Evolutionary conservation across 2,329 filamentous ascomycete genomes (phyloP).

Genomic region (Fusarium sororula): DNA sequence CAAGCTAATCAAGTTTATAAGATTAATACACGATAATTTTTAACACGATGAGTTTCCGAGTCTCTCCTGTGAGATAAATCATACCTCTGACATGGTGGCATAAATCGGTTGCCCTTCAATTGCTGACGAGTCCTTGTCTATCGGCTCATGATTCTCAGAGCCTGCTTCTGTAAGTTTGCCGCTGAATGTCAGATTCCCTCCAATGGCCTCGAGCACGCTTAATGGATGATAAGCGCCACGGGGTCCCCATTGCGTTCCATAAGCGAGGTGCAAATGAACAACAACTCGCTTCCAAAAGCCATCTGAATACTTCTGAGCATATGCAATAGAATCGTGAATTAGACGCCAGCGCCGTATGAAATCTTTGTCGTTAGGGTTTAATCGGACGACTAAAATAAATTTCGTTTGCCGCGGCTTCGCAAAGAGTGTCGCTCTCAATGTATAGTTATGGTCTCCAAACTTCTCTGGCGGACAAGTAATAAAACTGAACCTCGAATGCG

Average conservation of each 20-base stretch:
- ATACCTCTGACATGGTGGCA: background rate
- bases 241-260: fast-evolving
- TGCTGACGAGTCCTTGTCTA: fast-evolving
- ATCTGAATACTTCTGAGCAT: fast-evolving
- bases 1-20: too few relatives aligned
- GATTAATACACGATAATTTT: too few relatives aligned
- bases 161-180: fast-evolving
- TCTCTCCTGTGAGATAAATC: fast-evolving
- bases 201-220: background rate
- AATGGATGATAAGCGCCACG: background rate
- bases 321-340: background rate
- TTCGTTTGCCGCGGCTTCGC: background rate
- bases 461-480: fast-evolving
- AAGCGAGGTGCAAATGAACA: background rate
- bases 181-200: background rate
- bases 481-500: background rate
- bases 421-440: background rate
- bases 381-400: background rate
- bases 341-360: background rate
- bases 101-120: background rate
- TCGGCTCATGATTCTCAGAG: background rate
- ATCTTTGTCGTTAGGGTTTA: background rate
- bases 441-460: background rate
- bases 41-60: fast-evolving
- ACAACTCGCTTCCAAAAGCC: background rate